Evolutionary conservation across 495 filamentous ascomycete genomes (phyloP).

Genomic region (Xanthoparmelia taractica): DNA sequence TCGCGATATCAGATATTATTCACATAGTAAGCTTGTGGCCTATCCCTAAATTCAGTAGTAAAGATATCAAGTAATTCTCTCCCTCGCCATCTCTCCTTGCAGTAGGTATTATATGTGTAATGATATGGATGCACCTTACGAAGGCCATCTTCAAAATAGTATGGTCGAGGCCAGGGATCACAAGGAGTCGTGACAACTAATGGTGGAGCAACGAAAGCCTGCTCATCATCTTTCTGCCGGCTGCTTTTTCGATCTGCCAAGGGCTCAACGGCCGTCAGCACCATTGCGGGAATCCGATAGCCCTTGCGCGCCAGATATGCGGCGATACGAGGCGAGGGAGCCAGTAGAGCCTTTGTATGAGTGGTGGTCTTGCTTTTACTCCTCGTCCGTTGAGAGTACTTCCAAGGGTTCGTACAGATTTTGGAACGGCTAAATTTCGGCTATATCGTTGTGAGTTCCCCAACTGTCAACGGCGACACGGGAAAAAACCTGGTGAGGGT

Average conservation of each 20-base stretch:
- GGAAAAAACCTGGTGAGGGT: slow-evolving; percentile 50
- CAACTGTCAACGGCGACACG: slow-evolving; percentile 30
- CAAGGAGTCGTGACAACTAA: slow-evolving; percentile 52
- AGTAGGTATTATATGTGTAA: slow-evolving; percentile 90
- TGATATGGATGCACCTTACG: slow-evolving; percentile 82
- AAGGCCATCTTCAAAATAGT: slow-evolving; percentile 71
- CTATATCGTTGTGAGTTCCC: too few relatives aligned
- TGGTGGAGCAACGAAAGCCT: slow-evolving; percentile 35
- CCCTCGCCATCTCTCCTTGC: slow-evolving; percentile 82
- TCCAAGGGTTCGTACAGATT: too few relatives aligned
- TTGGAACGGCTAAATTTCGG: too few relatives aligned
- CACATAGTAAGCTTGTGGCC: slow-evolving; percentile 81
- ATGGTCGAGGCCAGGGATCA: slow-evolving; percentile 55
- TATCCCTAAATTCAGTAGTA: slow-evolving; percentile 75
- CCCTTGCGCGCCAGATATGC: slow-evolving; percentile 53
- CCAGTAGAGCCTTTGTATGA: slow-evolving; percentile 35
- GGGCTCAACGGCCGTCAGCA: slow-evolving; percentile 44
- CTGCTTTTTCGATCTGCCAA: slow-evolving; percentile 25
- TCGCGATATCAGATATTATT: slow-evolving; percentile 18
- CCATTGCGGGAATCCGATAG: slow-evolving; percentile 45
- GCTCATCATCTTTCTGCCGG: slow-evolving; percentile 14
- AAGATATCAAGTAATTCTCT: slow-evolving; percentile 72
- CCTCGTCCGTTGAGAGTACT: too few relatives aligned
- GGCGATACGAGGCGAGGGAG: slow-evolving; percentile 51
- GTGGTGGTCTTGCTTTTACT: background rate